Conservation (phyloP, 208 protist species). For the Phytomonas sp. region DNA sequence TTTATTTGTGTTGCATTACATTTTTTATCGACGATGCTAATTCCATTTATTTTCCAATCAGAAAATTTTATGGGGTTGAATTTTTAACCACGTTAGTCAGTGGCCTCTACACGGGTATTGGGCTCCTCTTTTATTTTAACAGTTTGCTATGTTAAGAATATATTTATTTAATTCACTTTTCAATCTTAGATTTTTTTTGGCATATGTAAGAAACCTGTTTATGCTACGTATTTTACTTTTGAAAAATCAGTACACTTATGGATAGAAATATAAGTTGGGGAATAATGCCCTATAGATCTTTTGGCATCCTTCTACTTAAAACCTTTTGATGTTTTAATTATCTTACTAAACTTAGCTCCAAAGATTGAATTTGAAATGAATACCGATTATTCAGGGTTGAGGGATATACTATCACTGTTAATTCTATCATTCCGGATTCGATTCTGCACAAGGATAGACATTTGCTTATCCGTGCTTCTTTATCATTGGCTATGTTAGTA, state of each 20-base stretch:
- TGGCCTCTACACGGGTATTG: too few relatives aligned
- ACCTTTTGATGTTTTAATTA: not conserved
- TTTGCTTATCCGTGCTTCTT: slow-evolving; percentile 23
- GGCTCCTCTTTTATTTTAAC: too few relatives aligned
- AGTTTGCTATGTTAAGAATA: too few relatives aligned
- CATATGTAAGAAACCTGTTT: not conserved
- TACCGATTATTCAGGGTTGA: not conserved
- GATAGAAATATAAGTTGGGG: not conserved
- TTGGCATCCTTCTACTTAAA: not conserved
- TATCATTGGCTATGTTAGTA: slow-evolving; percentile 27
- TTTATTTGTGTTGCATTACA: not conserved
- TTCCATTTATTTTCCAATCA: not conserved
- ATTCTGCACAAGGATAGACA: slow-evolving; percentile 23
- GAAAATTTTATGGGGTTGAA: not conserved
- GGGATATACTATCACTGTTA: not conserved
- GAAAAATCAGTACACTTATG: not conserved
- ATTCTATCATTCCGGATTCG: not conserved
- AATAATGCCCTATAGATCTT: not conserved
- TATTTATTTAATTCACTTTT: too few relatives aligned
- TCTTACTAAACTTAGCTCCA: not conserved
- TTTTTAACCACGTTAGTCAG: too few relatives aligned
- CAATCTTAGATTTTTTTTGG: not conserved
- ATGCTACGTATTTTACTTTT: not conserved
- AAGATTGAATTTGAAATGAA: not conserved
- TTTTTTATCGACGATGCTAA: not conserved